phyloP scores from a whole-genome alignment of 2,329 filamentous ascomycete genomes.

The Whalleya microplaca region DNA sequence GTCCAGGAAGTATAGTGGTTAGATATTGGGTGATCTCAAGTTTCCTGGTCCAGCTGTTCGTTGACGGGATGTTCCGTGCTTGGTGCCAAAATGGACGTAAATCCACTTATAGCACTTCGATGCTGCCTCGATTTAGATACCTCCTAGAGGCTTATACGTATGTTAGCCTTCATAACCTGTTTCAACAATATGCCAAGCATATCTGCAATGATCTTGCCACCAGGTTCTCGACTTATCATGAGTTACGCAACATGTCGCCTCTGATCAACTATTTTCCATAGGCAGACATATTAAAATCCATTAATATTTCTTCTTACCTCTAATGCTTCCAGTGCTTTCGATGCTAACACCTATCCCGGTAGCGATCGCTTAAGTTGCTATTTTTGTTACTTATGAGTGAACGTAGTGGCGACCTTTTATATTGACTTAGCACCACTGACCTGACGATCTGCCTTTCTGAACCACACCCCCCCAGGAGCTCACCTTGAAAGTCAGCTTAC shows the following conservation, averaged over 20 bases:
- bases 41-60: conserved; percentile 17
- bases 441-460: conserved; percentile 8
- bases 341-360: neutral
- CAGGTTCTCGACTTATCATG: neutral
- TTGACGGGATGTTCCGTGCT: neutral
- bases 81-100: too few relatives aligned
- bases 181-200: conserved; percentile 9
- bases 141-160: conserved; percentile 3
- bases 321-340: neutral
- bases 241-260: conserved; percentile 3
- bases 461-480: conserved; percentile 4
- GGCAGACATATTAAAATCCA: conserved; percentile 1
- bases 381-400: conserved; percentile 13
- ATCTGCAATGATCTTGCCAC: conserved; percentile 7
- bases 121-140: neutral
- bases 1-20: conserved; percentile 10
- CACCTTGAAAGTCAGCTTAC: conserved; percentile 15
- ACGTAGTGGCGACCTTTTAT: conserved; percentile 21
- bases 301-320: neutral
- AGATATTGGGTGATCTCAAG: conserved; percentile 12
- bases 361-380: conserved; percentile 4
- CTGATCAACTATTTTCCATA: conserved; percentile 20
- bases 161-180: conserved; percentile 17
- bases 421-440: conserved; percentile 17
- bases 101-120: too few relatives aligned